These are phyloP conservation scores for Pseudogymnoascus sp. DNA, from an alignment of 2,329 filamentous ascomycete genomes.

Conservation along the genomic window DNA sequence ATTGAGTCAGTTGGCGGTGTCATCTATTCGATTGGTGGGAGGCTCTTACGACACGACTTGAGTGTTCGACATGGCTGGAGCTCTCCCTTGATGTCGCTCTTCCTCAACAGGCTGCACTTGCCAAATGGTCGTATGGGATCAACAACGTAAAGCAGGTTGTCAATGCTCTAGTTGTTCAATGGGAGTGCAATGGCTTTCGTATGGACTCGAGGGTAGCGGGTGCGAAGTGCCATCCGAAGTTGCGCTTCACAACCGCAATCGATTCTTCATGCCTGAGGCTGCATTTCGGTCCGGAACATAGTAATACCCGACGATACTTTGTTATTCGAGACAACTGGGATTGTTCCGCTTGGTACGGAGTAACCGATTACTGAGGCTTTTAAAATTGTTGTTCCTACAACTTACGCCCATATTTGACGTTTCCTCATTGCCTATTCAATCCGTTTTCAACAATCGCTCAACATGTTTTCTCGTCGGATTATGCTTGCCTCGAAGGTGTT, in stretches of 20 bases:
- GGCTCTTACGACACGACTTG: slow-evolving; percentile 28
- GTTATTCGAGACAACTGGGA: slow-evolving; percentile 2
- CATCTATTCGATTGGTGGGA: not conserved
- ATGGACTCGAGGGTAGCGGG: not conserved
- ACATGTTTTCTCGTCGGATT: slow-evolving; percentile 29
- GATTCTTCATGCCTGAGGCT: not conserved
- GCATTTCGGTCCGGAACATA: not conserved
- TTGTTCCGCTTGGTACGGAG: not conserved
- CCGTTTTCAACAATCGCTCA: slow-evolving; percentile 3
- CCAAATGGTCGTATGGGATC: not conserved
- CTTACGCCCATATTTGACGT: not conserved
- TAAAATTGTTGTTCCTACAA: slow-evolving; percentile 2
- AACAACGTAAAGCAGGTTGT: not conserved
- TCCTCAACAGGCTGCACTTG: not conserved
- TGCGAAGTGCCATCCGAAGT: slow-evolving; percentile 3
- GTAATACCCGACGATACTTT: not conserved
- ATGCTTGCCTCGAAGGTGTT: slow-evolving; percentile 28
- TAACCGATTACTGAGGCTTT: slow-evolving; percentile 4
- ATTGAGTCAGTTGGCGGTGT: slow-evolving; percentile 13
- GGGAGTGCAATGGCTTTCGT: slow-evolving; percentile 1
- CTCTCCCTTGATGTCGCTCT: slow-evolving; percentile 5
- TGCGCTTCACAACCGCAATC: not conserved
- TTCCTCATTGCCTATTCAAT: not conserved
- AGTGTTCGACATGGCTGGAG: slow-evolving; percentile 29
- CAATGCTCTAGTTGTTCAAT: not conserved